phyloP scores from a whole-genome alignment of 225 moss, liverwort and hornwort genomes.

The Straminergon stramineum region DNA sequence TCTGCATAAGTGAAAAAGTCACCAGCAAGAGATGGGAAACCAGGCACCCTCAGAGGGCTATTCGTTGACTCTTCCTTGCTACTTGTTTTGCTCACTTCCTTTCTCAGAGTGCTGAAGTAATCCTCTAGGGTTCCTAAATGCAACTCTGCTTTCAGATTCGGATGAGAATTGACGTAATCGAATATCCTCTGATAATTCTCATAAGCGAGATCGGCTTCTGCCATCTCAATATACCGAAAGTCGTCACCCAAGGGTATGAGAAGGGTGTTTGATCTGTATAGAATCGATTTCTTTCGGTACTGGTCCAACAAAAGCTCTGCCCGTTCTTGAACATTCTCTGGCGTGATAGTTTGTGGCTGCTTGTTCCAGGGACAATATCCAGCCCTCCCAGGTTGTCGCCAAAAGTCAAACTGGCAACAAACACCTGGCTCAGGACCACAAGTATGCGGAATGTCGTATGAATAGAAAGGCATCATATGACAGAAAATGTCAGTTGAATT shows the following conservation, averaged over 20 bases:
- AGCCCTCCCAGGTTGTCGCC: slow-evolving; percentile 70
- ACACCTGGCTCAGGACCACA: slow-evolving; percentile 96
- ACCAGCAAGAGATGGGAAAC: slow-evolving; percentile 81
- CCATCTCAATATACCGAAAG: slow-evolving; percentile 78
- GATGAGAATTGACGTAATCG: slow-evolving; percentile 81
- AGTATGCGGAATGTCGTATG: slow-evolving; percentile 93
- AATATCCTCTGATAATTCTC: slow-evolving; percentile 86
- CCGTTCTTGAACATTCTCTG: slow-evolving; percentile 76
- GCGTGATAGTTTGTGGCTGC: slow-evolving; percentile 52
- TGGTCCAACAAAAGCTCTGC: slow-evolving; percentile 87
- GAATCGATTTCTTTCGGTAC: slow-evolving; percentile 85
- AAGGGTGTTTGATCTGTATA: slow-evolving; percentile 77
- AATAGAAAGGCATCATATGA: slow-evolving; percentile 99
- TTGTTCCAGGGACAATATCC: slow-evolving; percentile 80
- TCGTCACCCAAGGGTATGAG: slow-evolving; percentile 95
- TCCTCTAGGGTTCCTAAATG: slow-evolving; percentile 89
- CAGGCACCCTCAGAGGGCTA: slow-evolving; percentile 49
- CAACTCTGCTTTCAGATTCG: slow-evolving; percentile 52
- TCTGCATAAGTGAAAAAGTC: slow-evolving; percentile 99
- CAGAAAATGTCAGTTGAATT: slow-evolving; percentile 94
- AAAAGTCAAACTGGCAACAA: slow-evolving; percentile 98
- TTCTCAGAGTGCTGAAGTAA: slow-evolving; percentile 76
- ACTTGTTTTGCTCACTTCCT: slow-evolving; percentile 31
- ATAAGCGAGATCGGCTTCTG: slow-evolving; percentile 84
- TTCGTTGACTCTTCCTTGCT: neutral